A percentile compares a stretch with the other conserved stretches of the same genome.
phyloP scores from a whole-genome alignment of 2,329 filamentous ascomycete genomes.

The Pseudonectria buxi region DNA sequence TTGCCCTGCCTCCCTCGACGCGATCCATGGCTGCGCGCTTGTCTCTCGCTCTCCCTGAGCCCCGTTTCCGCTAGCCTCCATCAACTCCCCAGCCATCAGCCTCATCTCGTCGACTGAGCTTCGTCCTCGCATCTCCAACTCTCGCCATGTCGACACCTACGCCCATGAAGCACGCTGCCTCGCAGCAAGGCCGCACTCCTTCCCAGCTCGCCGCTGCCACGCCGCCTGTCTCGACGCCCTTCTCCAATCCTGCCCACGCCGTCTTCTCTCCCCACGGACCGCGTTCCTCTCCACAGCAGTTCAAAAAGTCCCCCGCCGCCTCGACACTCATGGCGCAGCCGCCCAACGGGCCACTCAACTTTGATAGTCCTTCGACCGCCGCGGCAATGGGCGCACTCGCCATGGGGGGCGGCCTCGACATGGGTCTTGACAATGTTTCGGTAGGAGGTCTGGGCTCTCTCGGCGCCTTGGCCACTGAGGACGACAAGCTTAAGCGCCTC shows the following conservation, averaged over 20 bases:
- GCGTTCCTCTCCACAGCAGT: conserved; percentile 56
- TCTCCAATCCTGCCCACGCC: conserved; percentile 51
- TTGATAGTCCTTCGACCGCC: conserved; percentile 58
- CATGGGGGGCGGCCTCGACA: conserved; percentile 44
- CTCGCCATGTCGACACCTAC: conserved; percentile 43
- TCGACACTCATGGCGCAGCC: conserved; percentile 42
- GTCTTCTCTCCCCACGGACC: conserved; percentile 53
- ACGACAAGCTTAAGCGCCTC: conserved; percentile 49
- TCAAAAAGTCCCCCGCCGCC: conserved; percentile 57
- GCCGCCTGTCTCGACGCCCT: conserved; percentile 61
- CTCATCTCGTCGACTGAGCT: background rate
- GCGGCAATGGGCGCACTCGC: conserved; percentile 53
- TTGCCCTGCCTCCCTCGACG: too few relatives aligned
- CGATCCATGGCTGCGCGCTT: background rate
- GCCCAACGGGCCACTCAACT: conserved; percentile 44
- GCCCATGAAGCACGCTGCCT: conserved; percentile 39
- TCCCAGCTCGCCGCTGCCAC: conserved; percentile 51
- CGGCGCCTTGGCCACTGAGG: conserved; percentile 38
- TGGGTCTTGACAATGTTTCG: conserved; percentile 45
- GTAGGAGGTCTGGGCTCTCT: conserved; percentile 41
- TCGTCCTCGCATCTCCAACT: too few relatives aligned
- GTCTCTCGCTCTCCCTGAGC: background rate
- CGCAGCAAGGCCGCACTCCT: conserved; percentile 38
- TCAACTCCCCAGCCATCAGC: conserved; percentile 2
- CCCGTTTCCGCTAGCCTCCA: too few relatives aligned